Evolutionary conservation across 441 rosid genomes (phyloP), one percentile per base, ranked within the genome.

Genomic region (Capsella rubella): DNA sequence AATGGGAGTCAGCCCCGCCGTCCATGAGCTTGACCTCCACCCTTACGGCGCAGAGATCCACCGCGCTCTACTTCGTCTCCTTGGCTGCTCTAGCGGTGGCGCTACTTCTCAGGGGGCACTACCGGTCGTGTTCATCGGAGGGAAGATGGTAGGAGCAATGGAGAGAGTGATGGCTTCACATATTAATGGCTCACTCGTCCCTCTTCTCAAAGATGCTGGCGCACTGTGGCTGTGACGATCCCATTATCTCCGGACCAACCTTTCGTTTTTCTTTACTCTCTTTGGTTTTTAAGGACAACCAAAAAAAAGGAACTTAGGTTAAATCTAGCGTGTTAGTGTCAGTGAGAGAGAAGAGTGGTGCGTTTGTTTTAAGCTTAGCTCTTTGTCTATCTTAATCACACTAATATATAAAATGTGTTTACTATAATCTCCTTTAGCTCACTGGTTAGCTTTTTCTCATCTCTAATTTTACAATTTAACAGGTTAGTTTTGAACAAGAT

Each of bases 91-190:
- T 51, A 14, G 71, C 75, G 31, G 82, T 32, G 57, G 50, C 8
- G 53, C 31, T 1, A 32, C 47, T 3, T 55, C 9, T 77, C 39
- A 3, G 46, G 76, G 35, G 11, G 85, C 83, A 54, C 85, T 90
- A 49, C 84, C 85, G 1, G 89, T 91, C 12, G 82, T 93, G 7
- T 93, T 90, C 53, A 82, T 93, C 0, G 95, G 98, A 4, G 96
- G 98, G 32, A 87, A 90, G 83, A 86, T 90, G 79, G 82, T 94
- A 1, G 98, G 96, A 4, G 85, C 96, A 8, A 80, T 93, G 68
- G 96, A 93, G 80, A 84, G 86, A 12, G 95, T 91, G 51, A 85
- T 93, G 95, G 93, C 91, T 43, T 86, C 90, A 45, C 98, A 91
- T 77, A 91, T 91, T 67, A 91, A 90, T 35, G 97, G 96, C n/a